Conservation (phyloP, 176 grass and related monocot genomes). For the Pontederia crassipes region DNA sequence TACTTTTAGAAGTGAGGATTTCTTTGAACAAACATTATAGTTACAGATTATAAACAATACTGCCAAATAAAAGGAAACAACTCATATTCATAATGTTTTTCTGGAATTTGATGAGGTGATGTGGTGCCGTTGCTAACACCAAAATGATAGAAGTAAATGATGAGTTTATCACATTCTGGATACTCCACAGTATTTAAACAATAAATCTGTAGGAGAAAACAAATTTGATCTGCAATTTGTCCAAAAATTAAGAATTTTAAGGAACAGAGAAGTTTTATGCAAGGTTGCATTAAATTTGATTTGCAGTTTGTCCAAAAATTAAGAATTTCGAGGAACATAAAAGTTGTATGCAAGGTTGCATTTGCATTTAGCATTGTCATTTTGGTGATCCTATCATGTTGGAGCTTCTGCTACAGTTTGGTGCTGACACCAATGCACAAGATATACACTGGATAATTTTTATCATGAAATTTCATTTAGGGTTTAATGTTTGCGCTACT, state of each 20-base stretch:
- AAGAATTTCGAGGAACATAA: slow-evolving; percentile 37
- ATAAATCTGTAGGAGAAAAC: slow-evolving; percentile 32
- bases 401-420: slow-evolving; percentile 84
- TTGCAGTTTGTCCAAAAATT: slow-evolving; percentile 54
- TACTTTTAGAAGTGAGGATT: no score
- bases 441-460: slow-evolving; percentile 44
- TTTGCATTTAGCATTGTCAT: slow-evolving; percentile 76
- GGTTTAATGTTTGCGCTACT: no score
- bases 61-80: no score
- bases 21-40: no score
- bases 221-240: slow-evolving; percentile 65
- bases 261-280: slow-evolving; percentile 56
- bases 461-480: no score
- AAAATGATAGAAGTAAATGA: slow-evolving; percentile 48
- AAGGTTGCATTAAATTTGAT: slow-evolving; percentile 67
- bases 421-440: slow-evolving; percentile 73
- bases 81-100: no score
- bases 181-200: slow-evolving; percentile 8
- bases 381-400: slow-evolving; percentile 45
- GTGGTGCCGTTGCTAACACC: slow-evolving; percentile 45
- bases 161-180: slow-evolving; percentile 29
- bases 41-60: no score
- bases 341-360: slow-evolving; percentile 76
- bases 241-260: slow-evolving; percentile 38
- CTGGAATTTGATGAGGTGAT: background rate